phyloP scores from a whole-genome alignment of 2,329 filamentous ascomycete species.

The Stagonosporopsis cucurbitacearum region DNA sequence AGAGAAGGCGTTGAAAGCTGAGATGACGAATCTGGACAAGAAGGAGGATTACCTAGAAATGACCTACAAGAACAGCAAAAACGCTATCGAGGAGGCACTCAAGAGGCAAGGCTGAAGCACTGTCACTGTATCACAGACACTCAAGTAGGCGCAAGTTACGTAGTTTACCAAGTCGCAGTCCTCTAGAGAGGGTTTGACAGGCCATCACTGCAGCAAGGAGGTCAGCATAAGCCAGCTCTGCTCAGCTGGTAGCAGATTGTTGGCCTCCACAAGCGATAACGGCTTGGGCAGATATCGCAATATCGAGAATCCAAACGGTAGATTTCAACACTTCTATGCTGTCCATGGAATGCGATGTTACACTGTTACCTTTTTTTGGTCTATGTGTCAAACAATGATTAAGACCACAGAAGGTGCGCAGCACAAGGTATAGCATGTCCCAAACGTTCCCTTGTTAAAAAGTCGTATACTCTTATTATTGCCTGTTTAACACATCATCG shows the following conservation, averaged over 20 bases:
- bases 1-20: slow-evolving; percentile 74
- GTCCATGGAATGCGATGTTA: background rate
- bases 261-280: background rate
- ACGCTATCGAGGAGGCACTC: slow-evolving; percentile 90
- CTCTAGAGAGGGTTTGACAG: background rate
- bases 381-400: background rate
- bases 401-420: background rate
- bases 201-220: background rate
- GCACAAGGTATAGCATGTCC: background rate
- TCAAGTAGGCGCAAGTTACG: background rate
- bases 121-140: background rate
- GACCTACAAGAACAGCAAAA: slow-evolving; percentile 90
- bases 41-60: slow-evolving; percentile 92
- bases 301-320: background rate
- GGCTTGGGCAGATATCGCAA: background rate
- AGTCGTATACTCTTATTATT: background rate
- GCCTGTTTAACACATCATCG: slow-evolving; percentile 13
- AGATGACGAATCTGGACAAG: slow-evolving; percentile 83
- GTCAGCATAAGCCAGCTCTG: background rate
- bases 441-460: background rate
- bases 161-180: background rate
- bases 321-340: background rate
- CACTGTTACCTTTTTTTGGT: too few species aligned
- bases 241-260: background rate
- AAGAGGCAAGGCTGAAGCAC: slow-evolving; percentile 46